Conservation (phyloP, 306 rosid species). For the Potentilla sterilis region DNA sequence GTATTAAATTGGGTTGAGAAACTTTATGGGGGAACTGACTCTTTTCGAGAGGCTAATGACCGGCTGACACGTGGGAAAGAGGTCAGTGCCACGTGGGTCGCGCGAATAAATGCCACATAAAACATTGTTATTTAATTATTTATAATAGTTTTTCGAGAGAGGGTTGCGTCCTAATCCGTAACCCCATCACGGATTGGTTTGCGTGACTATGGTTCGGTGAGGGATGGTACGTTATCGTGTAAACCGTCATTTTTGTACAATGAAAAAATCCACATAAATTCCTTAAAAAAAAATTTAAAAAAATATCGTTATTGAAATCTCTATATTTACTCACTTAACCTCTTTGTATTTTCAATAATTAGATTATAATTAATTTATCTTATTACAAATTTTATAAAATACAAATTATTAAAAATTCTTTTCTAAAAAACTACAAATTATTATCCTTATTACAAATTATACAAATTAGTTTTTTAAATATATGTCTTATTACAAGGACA, state of each 20-base stretch:
- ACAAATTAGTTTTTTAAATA: too few species aligned
- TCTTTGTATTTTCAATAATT: too few species aligned
- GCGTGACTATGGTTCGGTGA: constrained; percentile 4
- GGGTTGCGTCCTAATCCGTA: neutral
- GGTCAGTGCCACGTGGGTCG: constrained; percentile 6
- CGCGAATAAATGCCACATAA: neutral
- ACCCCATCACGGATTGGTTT: neutral
- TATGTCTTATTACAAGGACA: too few species aligned
- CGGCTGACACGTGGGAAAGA: constrained; percentile 25
- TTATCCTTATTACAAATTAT: too few species aligned
- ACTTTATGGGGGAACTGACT: neutral
- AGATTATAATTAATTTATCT: too few species aligned
- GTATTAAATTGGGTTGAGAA: constrained; percentile 5
- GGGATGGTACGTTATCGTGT: neutral
- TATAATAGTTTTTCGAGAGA: neutral
- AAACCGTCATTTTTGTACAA: neutral
- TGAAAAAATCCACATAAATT: too few species aligned
- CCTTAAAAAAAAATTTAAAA: too few species aligned
- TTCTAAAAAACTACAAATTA: too few species aligned
- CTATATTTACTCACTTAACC: too few species aligned
- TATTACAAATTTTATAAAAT: too few species aligned
- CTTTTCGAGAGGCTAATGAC: neutral
- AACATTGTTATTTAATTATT: neutral
- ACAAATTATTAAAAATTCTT: too few species aligned
- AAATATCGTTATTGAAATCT: too few species aligned